Conservation (phyloP, 169 alveolate genomes). For the Plasmodium ovale region DNA sequence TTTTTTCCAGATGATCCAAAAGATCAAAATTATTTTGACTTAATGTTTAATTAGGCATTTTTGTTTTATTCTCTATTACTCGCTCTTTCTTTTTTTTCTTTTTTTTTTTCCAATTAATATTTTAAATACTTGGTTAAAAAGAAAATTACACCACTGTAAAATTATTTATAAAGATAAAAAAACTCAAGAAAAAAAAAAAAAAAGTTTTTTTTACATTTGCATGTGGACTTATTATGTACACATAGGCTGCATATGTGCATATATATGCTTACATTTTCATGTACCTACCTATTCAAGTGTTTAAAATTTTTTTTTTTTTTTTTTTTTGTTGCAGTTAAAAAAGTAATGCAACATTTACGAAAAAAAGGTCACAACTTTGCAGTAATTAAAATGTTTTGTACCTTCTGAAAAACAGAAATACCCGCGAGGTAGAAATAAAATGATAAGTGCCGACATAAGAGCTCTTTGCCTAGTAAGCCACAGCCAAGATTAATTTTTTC, state of each 20-base stretch:
- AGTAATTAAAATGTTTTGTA: not conserved
- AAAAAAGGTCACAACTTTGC: not conserved
- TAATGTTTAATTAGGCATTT: constrained; percentile 31
- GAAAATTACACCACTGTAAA: not conserved
- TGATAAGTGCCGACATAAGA: not conserved
- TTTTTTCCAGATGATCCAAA: constrained; percentile 15
- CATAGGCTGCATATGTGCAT: not conserved
- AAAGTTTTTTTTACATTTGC: not conserved
- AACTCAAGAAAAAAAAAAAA: not conserved
- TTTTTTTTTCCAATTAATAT: not conserved
- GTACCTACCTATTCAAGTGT: not conserved
- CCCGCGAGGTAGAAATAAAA: not conserved
- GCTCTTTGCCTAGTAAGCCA: not conserved
- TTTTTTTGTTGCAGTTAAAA: not conserved
- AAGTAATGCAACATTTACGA: too few species aligned
- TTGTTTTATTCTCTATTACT: too few species aligned
- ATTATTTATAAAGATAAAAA: not conserved
- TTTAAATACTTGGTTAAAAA: not conserved
- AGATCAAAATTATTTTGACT: constrained; percentile 39
- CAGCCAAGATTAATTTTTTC: not conserved
- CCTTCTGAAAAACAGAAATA: not conserved
- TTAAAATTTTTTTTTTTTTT: not conserved
- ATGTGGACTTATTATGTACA: not conserved
- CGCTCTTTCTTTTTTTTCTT: not conserved
- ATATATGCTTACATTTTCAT: not conserved